Conservation (phyloP, 305 asterid species). For the Withania somnifera region DNA sequence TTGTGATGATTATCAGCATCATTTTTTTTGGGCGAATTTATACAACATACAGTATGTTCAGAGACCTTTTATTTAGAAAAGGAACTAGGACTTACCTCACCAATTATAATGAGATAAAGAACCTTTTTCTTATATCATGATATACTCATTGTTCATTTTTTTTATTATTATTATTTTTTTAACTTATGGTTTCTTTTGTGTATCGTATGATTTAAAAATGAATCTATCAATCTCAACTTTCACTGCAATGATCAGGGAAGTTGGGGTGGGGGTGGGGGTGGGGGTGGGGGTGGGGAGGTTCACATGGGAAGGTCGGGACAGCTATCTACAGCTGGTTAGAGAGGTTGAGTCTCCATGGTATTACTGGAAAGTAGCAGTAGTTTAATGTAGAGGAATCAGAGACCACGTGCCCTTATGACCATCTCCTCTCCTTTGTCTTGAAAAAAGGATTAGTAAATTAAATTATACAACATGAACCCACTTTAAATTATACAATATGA, state of each 20-base stretch:
- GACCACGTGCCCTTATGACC: constrained; percentile 71
- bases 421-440: neutral
- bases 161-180: no score
- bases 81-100: no score
- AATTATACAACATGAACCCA: no score
- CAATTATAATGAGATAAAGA: no score
- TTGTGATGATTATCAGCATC: constrained; percentile 19
- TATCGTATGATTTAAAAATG: constrained; percentile 2
- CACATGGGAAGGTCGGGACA: constrained; percentile 64
- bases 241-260: neutral
- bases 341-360: constrained; percentile 57
- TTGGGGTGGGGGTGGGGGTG: neutral
- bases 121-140: neutral
- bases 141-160: neutral
- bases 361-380: constrained; percentile 39
- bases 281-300: constrained; percentile 38
- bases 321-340: constrained; percentile 66
- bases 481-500: no score
- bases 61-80: no score
- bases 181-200: neutral
- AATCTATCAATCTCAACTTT: neutral
- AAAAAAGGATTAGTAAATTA: neutral
- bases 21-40: neutral
- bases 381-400: constrained; percentile 57
- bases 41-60: no score